Evolutionary conservation across 768 basidiomycete species (phyloP), one percentile per base, ranked within the genome.

Genomic region (Strobilomyces confusus): DNA sequence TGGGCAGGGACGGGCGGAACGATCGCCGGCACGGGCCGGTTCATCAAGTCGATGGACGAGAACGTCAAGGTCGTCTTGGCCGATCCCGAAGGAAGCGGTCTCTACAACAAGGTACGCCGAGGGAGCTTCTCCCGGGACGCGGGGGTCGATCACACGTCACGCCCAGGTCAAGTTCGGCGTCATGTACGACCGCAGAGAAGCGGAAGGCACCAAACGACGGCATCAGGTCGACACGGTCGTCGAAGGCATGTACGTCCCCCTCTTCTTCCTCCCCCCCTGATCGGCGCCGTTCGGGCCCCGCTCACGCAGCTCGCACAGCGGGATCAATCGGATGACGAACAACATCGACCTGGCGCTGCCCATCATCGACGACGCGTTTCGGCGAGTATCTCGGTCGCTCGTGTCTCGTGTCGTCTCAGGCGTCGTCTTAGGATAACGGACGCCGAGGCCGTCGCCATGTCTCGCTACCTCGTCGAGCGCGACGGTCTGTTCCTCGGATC

Each of bases 161-260:
- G 26, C 5, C 36, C 45, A 89, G 87, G 81, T 97, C 49, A 92
- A 90, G 72, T 80, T 86, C 58, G 93, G 92, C 5, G 97, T 98
- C 8, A 92, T 99, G 94, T 99, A 86, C 64, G 90, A 95, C 65
- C 76, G 71, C n/a, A 90, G 80, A 58, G 95, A 99, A 74, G 85
- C 83, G 37, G 95, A 99, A 72, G 95, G 97, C 6, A 95, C 86
- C 9, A 93, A 91, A 63, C 72, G 97, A 62, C 76, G 95, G 53
- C 91, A 95, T 66, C 94, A 95, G 69, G 92, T 98, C 14, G 95
- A 98, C 63, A 95, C 94, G 1, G 84, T 97, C 17, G 92, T 97
- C n/a, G 91, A 92, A 72, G 90, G 91, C 54, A 92, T 93, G 87
- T 89, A 22, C 51, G 75, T 69, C 29, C 26, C 29, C 45, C 32